A percentile compares a stretch with the other conserved stretches of the same genome.
phyloP scores from a whole-genome alignment of 495 filamentous ascomycete species.

The Penicillium herquei region DNA sequence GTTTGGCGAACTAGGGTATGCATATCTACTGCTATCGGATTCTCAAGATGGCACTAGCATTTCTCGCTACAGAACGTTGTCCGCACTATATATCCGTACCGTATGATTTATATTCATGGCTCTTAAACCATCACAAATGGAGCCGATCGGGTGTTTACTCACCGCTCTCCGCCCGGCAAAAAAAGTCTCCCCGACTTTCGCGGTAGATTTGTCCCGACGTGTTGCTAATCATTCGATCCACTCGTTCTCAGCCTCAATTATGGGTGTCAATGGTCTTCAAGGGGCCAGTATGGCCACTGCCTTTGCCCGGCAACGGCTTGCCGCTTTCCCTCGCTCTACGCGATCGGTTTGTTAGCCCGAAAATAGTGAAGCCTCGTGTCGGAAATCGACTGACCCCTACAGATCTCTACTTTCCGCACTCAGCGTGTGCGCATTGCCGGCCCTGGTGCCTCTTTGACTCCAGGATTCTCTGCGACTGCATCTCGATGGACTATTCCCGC shows the following conservation, averaged over 20 bases:
- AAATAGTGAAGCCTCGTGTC: not conserved
- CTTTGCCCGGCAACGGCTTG: conserved; percentile 35
- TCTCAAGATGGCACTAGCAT: not conserved
- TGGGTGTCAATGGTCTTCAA: conserved; percentile 36
- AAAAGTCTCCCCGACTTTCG: conserved; percentile 25
- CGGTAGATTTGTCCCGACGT: conserved; percentile 4
- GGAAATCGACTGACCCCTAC: conserved; percentile 21
- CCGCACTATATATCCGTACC: too few relatives aligned
- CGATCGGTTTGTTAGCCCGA: conserved; percentile 36
- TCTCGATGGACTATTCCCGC: conserved; percentile 26
- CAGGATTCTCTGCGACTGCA: conserved; percentile 21
- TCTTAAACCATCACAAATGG: too few relatives aligned
- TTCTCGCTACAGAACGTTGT: not conserved
- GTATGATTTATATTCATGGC: too few relatives aligned
- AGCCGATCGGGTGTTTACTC: conserved; percentile 14
- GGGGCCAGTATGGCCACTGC: conserved; percentile 28
- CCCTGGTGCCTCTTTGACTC: conserved; percentile 23
- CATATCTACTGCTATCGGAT: conserved; percentile 14
- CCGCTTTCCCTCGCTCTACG: conserved; percentile 30
- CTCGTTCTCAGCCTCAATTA: conserved; percentile 32
- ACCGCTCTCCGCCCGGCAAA: conserved; percentile 39
- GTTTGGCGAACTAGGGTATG: conserved; percentile 30
- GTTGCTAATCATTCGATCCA: not conserved
- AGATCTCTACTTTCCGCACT: conserved; percentile 42
- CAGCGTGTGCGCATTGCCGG: conserved; percentile 23